These are phyloP conservation scores for Pseudogymnoascus sp. DNA, from an alignment of 2,329 filamentous ascomycete species.

Conservation along the genomic window DNA sequence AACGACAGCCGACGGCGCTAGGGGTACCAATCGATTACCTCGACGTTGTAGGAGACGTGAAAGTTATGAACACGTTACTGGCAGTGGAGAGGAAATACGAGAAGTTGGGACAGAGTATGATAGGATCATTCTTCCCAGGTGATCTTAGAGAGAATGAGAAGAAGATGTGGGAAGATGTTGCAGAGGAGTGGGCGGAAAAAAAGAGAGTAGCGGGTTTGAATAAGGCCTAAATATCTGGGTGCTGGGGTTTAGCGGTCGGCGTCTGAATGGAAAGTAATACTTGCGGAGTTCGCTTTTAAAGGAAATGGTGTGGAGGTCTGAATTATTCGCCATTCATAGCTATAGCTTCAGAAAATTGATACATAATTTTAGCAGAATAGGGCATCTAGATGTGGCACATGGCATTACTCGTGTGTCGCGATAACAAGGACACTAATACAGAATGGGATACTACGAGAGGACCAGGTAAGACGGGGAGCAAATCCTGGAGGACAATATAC, in stretches of 20 bases:
- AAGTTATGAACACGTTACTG: constrained; percentile 9
- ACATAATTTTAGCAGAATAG: not conserved
- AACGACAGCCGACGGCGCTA: constrained; percentile 25
- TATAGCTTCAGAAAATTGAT: not conserved
- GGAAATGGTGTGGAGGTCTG: not conserved
- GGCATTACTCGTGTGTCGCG: not conserved
- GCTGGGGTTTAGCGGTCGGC: not conserved
- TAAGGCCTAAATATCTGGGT: not conserved
- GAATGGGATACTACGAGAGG: not conserved
- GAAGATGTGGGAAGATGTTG: constrained; percentile 9
- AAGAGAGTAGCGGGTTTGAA: not conserved
- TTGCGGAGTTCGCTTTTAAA: not conserved
- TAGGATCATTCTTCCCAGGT: constrained; percentile 11
- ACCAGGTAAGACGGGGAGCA: not conserved
- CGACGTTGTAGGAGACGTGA: constrained; percentile 4
- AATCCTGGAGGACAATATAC: not conserved
- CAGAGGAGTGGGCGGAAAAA: not conserved
- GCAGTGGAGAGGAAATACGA: constrained; percentile 9
- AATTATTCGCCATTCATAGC: not conserved
- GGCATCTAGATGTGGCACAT: not conserved
- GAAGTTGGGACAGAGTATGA: constrained; percentile 10
- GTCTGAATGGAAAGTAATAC: not conserved
- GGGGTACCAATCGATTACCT: constrained; percentile 10
- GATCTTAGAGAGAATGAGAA: constrained; percentile 7
- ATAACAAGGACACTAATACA: not conserved